These are phyloP conservation scores for Plenodomus tracheiphilus DNA, from an alignment of 2,329 filamentous ascomycete species.

Conservation along the genomic window DNA sequence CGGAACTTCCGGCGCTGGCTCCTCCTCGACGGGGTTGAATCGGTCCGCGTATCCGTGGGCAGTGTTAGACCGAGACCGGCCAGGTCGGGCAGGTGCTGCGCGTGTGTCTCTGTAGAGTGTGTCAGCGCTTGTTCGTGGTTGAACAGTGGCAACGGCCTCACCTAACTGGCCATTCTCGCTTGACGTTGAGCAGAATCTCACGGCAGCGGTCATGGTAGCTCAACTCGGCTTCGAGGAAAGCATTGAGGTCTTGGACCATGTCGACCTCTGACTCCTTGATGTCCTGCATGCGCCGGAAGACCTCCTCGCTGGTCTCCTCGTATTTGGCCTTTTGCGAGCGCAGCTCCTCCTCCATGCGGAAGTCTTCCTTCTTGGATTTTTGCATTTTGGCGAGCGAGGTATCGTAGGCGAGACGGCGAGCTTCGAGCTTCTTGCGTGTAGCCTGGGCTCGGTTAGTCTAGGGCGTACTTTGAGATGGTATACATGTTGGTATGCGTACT, in stretches of 20 bases:
- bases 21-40: constrained; percentile 61
- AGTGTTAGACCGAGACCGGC: constrained; percentile 64
- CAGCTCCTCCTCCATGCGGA: constrained; percentile 88
- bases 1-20: constrained; percentile 54
- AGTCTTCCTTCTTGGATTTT: constrained; percentile 92
- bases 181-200: constrained; percentile 74
- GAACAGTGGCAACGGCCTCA: constrained; percentile 40
- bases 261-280: constrained; percentile 91
- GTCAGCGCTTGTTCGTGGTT: constrained; percentile 18
- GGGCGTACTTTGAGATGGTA: background rate
- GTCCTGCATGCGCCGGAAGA: constrained; percentile 89
- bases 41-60: constrained; percentile 66
- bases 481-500: constrained; percentile 55
- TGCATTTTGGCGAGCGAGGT: constrained; percentile 87
- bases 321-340: constrained; percentile 92
- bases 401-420: constrained; percentile 85
- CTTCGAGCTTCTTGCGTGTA: constrained; percentile 92
- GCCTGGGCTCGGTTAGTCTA: constrained; percentile 51
- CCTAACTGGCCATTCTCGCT: constrained; percentile 69
- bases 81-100: constrained; percentile 43
- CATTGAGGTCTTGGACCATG: constrained; percentile 74
- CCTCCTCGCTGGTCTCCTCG: constrained; percentile 92
- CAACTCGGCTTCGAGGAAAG: constrained; percentile 86
- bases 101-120: constrained; percentile 25
- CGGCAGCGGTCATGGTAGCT: constrained; percentile 89